These are phyloP conservation scores for Colletotrichum sp. DNA, from an alignment of 2,329 filamentous ascomycete genomes.

Conservation along the genomic window DNA sequence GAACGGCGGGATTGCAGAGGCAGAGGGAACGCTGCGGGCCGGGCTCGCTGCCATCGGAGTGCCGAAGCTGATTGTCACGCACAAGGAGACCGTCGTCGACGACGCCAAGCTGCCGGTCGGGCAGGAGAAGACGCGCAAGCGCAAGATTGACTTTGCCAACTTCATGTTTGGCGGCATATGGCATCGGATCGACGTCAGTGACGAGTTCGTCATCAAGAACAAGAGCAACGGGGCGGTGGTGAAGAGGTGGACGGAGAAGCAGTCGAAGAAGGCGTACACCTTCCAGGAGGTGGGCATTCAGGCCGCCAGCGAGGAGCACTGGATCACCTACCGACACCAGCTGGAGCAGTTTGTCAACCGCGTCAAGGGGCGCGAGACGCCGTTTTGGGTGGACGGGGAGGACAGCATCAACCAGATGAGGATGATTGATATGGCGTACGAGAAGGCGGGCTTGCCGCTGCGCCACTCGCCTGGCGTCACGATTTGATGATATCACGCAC, in stretches of 20 bases:
- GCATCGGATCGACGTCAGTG: slow-evolving; percentile 41
- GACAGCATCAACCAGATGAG: slow-evolving; percentile 50
- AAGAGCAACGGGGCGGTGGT: slow-evolving; percentile 22
- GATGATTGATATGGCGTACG: slow-evolving; percentile 52
- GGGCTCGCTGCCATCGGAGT: neutral
- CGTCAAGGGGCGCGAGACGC: slow-evolving; percentile 41
- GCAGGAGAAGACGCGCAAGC: slow-evolving; percentile 28
- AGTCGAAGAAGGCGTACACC: slow-evolving; percentile 38
- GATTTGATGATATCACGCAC: neutral
- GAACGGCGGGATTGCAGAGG: slow-evolving; percentile 39
- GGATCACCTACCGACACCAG: slow-evolving; percentile 50
- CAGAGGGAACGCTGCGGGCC: slow-evolving; percentile 30
- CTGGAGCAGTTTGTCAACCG: slow-evolving; percentile 55
- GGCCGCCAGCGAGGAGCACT: slow-evolving; percentile 38
- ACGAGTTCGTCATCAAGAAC: slow-evolving; percentile 35
- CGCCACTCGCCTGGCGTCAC: slow-evolving; percentile 20
- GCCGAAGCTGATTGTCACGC: slow-evolving; percentile 28
- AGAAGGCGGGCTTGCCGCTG: slow-evolving; percentile 31
- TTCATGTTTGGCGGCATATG: slow-evolving; percentile 30
- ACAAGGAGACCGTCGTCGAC: slow-evolving; percentile 11
- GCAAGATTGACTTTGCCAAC: slow-evolving; percentile 32
- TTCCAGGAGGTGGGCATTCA: slow-evolving; percentile 34
- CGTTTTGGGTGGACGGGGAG: slow-evolving; percentile 43
- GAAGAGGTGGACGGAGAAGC: slow-evolving; percentile 27
- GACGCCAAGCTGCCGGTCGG: slow-evolving; percentile 22